Percentiles rank a stretch among this genome's conserved stretches.
These are phyloP conservation scores for Ormosia semicastrata DNA, from an alignment of 306 rosid genomes.

Conservation along the genomic window DNA sequence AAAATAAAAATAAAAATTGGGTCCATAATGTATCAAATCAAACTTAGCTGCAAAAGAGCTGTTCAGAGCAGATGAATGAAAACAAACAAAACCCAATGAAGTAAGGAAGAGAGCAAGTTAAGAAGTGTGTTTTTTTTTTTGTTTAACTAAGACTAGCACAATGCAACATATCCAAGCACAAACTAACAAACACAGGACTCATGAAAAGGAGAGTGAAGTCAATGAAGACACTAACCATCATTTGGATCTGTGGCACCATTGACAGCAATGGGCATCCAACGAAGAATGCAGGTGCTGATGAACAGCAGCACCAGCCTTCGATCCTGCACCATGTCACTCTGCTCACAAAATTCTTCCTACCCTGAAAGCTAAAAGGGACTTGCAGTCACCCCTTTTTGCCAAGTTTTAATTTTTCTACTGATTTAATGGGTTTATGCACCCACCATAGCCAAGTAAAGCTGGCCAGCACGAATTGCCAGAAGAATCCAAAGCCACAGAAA, in stretches of 20 bases:
- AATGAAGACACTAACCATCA: constrained; percentile 59
- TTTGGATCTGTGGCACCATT: constrained; percentile 79
- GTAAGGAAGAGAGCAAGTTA: neutral
- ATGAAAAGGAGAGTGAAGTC: constrained; percentile 2
- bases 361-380: constrained; percentile 39
- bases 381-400: constrained; percentile 30
- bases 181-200: neutral
- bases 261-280: constrained; percentile 41
- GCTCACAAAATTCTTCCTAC: constrained; percentile 29
- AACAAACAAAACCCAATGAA: constrained; percentile 11
- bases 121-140: neutral
- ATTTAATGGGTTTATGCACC: constrained; percentile 32
- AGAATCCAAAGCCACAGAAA: constrained; percentile 89
- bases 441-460: constrained; percentile 69
- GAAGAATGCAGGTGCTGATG: constrained; percentile 69
- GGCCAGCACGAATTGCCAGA: constrained; percentile 76
- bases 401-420: constrained; percentile 11
- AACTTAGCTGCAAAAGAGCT: neutral
- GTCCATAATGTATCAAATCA: neutral
- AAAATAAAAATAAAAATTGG: neutral
- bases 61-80: neutral
- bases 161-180: constrained; percentile 10
- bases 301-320: constrained; percentile 41
- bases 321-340: constrained; percentile 47
- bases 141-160: constrained; percentile 13